These are phyloP conservation scores for Silene conica DNA, from an alignment of 148 eudicot genomes.

Conservation along the genomic window DNA sequence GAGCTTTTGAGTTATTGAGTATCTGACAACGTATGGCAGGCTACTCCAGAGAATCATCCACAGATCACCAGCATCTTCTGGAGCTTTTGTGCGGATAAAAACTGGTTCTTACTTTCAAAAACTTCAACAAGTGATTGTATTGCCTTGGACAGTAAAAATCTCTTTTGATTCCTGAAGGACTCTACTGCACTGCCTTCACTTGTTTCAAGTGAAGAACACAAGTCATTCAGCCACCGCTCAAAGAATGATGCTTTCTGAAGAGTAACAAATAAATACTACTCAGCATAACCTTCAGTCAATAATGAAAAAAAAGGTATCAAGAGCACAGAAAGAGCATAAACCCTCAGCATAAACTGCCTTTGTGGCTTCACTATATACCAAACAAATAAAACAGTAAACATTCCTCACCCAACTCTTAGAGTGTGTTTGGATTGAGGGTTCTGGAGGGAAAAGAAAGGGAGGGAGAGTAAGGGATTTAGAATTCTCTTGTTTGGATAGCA, in stretches of 20 bases:
- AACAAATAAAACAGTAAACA: neutral
- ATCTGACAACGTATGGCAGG: neutral
- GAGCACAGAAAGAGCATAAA: neutral
- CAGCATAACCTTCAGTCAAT: neutral
- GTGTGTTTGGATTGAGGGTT: no score
- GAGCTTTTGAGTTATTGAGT: neutral
- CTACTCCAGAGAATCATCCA: slow-evolving; percentile 9
- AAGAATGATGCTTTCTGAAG: slow-evolving; percentile 73
- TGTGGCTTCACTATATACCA: neutral
- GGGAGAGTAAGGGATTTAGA: no score
- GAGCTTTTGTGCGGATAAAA: slow-evolving; percentile 25
- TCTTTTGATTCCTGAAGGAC: slow-evolving; percentile 42
- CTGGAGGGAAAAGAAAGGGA: no score
- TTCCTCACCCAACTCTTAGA: no score
- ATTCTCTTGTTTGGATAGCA: no score
- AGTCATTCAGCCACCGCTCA: slow-evolving; percentile 57
- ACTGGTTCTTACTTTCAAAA: slow-evolving; percentile 48
- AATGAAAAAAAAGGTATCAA: neutral
- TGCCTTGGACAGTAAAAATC: slow-evolving; percentile 45
- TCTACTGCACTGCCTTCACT: slow-evolving; percentile 32
- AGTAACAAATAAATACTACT: slow-evolving; percentile 12
- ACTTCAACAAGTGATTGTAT: slow-evolving; percentile 51
- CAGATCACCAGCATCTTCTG: slow-evolving; percentile 19
- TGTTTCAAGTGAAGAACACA: slow-evolving; percentile 52
- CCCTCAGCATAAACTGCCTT: neutral